phyloP scores from a whole-genome alignment of 768 basidiomycete species.

The Phylloporus rhodoxanthus region DNA sequence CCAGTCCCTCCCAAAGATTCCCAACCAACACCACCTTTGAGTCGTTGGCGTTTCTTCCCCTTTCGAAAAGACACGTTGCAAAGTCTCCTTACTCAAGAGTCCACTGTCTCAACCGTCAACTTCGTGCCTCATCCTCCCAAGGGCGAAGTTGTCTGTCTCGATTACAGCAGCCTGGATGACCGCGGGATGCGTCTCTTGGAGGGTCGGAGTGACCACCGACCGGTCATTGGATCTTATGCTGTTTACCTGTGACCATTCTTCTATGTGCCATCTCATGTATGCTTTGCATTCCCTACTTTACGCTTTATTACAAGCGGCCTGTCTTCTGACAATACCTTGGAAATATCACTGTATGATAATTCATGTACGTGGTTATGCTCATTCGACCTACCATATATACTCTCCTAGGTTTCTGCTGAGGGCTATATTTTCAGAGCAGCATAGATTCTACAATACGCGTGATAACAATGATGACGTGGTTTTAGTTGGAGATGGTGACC shows the following conservation, averaged over 20 bases:
- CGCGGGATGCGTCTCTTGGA: conserved; percentile 67
- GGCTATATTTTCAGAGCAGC: background rate
- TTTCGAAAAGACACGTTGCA: conserved; percentile 38
- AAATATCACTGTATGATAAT: conserved; percentile 10
- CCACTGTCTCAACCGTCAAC: conserved; percentile 15
- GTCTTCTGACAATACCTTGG: conserved; percentile 15
- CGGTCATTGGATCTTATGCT: conserved; percentile 75
- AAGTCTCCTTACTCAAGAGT: conserved; percentile 24
- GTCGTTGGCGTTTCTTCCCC: conserved; percentile 49
- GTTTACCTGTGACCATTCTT: conserved; percentile 47
- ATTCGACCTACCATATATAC: conserved; percentile 8
- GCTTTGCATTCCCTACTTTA: conserved; percentile 3
- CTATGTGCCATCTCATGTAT: conserved; percentile 6
- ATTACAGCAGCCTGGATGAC: conserved; percentile 72
- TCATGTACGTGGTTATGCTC: conserved; percentile 12
- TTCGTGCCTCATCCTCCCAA: conserved; percentile 34
- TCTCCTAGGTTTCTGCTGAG: background rate
- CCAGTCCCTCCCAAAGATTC: conserved; percentile 28
- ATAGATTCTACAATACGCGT: conserved; percentile 1
- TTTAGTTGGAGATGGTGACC: conserved; percentile 85
- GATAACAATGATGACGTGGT: background rate
- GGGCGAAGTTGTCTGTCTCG: conserved; percentile 70
- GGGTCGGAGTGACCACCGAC: conserved; percentile 78
- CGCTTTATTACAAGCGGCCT: conserved; percentile 3
- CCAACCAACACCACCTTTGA: conserved; percentile 20